Percentiles rank a stretch among this genome's conserved stretches.
Evolutionary conservation across 345 rosid genomes (phyloP).

Genomic region (Populus ilicifolia): DNA sequence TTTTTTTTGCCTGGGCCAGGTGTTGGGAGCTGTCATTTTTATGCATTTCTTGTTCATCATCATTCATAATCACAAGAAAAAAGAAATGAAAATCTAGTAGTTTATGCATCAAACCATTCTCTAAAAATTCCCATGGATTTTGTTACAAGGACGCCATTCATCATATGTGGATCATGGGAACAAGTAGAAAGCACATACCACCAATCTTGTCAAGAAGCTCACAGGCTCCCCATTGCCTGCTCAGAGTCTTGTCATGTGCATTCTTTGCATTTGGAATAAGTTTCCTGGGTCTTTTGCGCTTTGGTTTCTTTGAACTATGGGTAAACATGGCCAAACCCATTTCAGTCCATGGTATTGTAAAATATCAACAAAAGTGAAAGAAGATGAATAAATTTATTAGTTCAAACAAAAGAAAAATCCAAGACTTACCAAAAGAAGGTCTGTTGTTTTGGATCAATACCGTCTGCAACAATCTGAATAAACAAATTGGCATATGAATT

Average conservation of each 20-base stretch:
- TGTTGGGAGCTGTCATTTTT: background rate
- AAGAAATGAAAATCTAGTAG: background rate
- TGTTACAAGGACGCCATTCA: background rate
- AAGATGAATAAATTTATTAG: slow-evolving; percentile 7
- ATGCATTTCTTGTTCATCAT: background rate
- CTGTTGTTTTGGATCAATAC: slow-evolving; percentile 87
- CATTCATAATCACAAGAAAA: too few species aligned
- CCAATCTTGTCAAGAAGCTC: slow-evolving; percentile 56
- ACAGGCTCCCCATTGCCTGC: slow-evolving; percentile 36
- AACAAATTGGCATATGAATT: slow-evolving; percentile 20
- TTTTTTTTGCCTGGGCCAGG: background rate
- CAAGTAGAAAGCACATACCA: slow-evolving; percentile 36
- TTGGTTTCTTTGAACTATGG: slow-evolving; percentile 66
- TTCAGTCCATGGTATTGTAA: slow-evolving; percentile 5
- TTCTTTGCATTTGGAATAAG: slow-evolving; percentile 56
- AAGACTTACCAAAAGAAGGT: slow-evolving; percentile 73
- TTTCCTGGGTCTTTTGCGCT: slow-evolving; percentile 51
- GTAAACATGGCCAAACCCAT: slow-evolving; percentile 3
- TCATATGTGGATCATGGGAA: background rate
- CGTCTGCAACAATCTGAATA: slow-evolving; percentile 65
- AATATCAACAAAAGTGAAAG: slow-evolving; percentile 3
- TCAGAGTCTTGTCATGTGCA: slow-evolving; percentile 50
- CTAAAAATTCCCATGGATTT: background rate
- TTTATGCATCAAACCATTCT: background rate
- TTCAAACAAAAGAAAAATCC: background rate